phyloP scores from a whole-genome alignment of 768 basidiomycete species.

The Pulveroboletus sp. region DNA sequence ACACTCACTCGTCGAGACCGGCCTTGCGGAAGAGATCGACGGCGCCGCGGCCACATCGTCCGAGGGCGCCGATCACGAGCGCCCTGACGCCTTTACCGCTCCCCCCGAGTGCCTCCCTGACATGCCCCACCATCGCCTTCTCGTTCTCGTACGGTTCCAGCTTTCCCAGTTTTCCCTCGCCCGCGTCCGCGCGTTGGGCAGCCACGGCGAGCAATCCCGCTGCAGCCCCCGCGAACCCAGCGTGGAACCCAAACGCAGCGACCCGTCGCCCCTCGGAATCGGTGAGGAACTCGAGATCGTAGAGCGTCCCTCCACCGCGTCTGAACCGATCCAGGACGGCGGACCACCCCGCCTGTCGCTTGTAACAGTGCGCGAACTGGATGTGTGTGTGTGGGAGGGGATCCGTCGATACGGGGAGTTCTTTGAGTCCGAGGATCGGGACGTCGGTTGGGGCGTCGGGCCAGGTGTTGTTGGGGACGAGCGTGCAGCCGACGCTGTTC shows the following conservation, averaged over 20 bases:
- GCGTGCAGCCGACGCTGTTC: conserved; percentile 78
- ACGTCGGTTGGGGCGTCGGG: conserved; percentile 65
- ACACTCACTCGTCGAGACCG: conserved; percentile 73
- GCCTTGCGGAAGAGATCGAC: conserved; percentile 95
- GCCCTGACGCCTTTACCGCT: conserved; percentile 74
- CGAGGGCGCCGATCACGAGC: conserved; percentile 93
- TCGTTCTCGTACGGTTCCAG: conserved; percentile 86
- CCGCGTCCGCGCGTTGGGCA: conserved; percentile 56
- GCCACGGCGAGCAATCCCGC: conserved; percentile 82
- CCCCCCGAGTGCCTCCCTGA: conserved; percentile 61
- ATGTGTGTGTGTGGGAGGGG: conserved; percentile 93
- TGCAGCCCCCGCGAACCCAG: conserved; percentile 97
- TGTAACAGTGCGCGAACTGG: conserved; percentile 98
- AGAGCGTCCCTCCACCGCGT: conserved; percentile 78
- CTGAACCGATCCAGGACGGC: conserved; percentile 81
- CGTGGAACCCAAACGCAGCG: conserved; percentile 97
- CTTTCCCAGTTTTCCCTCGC: conserved; percentile 56
- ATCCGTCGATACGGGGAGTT: conserved; percentile 77
- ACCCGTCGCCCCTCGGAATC: conserved; percentile 84
- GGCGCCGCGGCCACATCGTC: conserved; percentile 91
- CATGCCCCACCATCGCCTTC: conserved; percentile 70
- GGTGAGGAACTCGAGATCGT: conserved; percentile 94
- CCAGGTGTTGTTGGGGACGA: conserved; percentile 89
- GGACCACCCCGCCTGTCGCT: conserved; percentile 90
- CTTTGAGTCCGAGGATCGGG: conserved; percentile 94